Conservation (phyloP, 768 basidiomycete genomes). For the Amanita brunnescens region DNA sequence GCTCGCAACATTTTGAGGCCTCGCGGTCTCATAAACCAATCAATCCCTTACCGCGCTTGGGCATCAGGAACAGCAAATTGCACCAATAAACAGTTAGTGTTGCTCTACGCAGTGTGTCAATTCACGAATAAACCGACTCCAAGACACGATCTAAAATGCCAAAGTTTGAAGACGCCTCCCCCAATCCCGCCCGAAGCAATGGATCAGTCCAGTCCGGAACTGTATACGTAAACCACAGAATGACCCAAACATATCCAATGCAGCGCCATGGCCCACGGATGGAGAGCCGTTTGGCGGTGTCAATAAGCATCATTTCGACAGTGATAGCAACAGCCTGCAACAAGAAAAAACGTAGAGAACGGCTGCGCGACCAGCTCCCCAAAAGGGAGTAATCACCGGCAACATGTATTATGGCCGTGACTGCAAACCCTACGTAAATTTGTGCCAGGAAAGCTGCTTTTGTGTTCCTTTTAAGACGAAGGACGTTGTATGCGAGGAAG, state of each 20-base stretch:
- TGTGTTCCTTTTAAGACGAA: constrained; percentile 8
- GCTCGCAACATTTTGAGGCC: too few species aligned
- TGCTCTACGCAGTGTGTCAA: too few species aligned
- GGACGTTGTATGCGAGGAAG: constrained; percentile 6
- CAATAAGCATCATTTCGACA: constrained; percentile 23
- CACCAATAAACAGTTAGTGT: too few species aligned
- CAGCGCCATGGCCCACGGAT: constrained; percentile 5
- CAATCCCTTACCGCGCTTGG: too few species aligned
- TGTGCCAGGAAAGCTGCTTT: constrained; percentile 11
- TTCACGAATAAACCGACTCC: too few species aligned
- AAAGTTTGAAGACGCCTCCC: constrained; percentile 5
- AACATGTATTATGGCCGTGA: constrained; percentile 24
- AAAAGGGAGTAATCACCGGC: constrained; percentile 25
- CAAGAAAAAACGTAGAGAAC: constrained; percentile 19
- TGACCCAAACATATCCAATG: constrained; percentile 21
- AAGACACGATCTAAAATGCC: neutral
- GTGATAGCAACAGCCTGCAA: constrained; percentile 26
- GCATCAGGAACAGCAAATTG: too few species aligned
- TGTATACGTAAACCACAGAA: constrained; percentile 18
- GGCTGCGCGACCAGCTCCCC: constrained; percentile 4
- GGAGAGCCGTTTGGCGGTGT: constrained; percentile 10
- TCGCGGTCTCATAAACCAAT: too few species aligned
- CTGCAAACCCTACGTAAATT: constrained; percentile 20
- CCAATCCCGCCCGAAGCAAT: constrained; percentile 9
- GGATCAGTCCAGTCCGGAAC: constrained; percentile 16